phyloP scores from a whole-genome alignment of 148 eudicot genomes.

The Suaeda aralocaspica region DNA sequence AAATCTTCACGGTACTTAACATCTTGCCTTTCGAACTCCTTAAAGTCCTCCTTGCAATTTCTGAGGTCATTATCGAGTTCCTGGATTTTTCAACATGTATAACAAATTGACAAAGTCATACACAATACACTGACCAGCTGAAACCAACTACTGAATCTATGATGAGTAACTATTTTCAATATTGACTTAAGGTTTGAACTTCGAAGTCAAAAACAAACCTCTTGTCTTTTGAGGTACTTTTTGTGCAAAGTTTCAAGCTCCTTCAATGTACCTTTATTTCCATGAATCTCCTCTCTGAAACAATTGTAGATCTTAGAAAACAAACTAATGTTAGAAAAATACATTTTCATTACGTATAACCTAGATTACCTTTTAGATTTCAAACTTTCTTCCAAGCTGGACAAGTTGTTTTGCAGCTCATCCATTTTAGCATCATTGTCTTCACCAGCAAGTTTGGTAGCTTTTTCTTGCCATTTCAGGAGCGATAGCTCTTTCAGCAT shows the following conservation, averaged over 20 bases:
- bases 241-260: constrained; percentile 71
- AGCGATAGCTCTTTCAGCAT: constrained; percentile 83
- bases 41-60: constrained; percentile 71
- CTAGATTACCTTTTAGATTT: constrained; percentile 58
- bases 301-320: constrained; percentile 8
- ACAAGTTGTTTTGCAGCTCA: constrained; percentile 52
- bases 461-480: constrained; percentile 94
- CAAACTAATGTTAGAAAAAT: background rate
- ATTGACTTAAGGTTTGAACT: constrained; percentile 1
- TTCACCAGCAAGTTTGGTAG: constrained; percentile 74
- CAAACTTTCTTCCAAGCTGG: constrained; percentile 61
- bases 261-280: constrained; percentile 57
- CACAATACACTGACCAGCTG: background rate
- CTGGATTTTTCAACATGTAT: constrained; percentile 33
- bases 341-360: background rate
- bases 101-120: background rate
- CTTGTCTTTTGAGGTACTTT: constrained; percentile 70
- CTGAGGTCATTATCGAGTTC: constrained; percentile 69
- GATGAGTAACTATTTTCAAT: background rate
- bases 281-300: constrained; percentile 72
- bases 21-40: constrained; percentile 95
- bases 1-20: constrained; percentile 80
- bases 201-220: constrained; percentile 48
- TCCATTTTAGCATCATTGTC: constrained; percentile 46
- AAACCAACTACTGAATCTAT: background rate